A percentile compares a stretch with the other conserved stretches of the same genome.
Evolutionary conservation across 352 stramenopile species (phyloP).

Genomic region (Globisporangium rhizosaccharum): DNA sequence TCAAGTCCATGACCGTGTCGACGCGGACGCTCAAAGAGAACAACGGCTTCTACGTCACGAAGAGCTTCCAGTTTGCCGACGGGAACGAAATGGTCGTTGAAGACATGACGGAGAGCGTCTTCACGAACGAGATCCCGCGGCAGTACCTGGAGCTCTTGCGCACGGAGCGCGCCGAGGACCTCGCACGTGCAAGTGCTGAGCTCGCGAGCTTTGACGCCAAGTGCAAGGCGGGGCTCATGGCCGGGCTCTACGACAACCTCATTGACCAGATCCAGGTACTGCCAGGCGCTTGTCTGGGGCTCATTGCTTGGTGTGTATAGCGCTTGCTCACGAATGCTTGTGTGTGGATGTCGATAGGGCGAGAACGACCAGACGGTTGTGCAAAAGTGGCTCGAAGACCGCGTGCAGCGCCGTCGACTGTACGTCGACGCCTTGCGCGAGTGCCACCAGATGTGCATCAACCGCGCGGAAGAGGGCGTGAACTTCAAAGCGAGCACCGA

Average conservation of each 20-base stretch:
- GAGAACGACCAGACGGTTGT: conserved; percentile 73
- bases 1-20: conserved; percentile 73
- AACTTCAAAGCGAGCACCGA: conserved; percentile 83
- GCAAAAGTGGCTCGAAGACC: conserved; percentile 68
- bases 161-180: conserved; percentile 46
- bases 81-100: conserved; percentile 75
- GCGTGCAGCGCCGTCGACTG: conserved; percentile 53
- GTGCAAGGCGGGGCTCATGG: conserved; percentile 55
- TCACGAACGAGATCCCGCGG: conserved; percentile 76
- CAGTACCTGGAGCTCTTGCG: conserved; percentile 71
- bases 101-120: conserved; percentile 74
- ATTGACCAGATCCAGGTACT: conserved; percentile 78
- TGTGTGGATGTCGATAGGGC: conserved; percentile 15
- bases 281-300: neutral
- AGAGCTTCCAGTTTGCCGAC: conserved; percentile 76
- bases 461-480: conserved; percentile 55
- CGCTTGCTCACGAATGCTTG: too few species aligned
- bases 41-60: conserved; percentile 71
- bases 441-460: conserved; percentile 63
- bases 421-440: conserved; percentile 68
- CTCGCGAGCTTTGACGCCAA: conserved; percentile 54
- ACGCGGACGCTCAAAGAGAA: conserved; percentile 70
- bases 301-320: neutral
- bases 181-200: conserved; percentile 43
- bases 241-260: conserved; percentile 70